Evolutionary conservation across 192 early-diverging fungal species (phyloP), one percentile per base, ranked within the genome.

Genomic region (Paraglomus brasilianum): DNA sequence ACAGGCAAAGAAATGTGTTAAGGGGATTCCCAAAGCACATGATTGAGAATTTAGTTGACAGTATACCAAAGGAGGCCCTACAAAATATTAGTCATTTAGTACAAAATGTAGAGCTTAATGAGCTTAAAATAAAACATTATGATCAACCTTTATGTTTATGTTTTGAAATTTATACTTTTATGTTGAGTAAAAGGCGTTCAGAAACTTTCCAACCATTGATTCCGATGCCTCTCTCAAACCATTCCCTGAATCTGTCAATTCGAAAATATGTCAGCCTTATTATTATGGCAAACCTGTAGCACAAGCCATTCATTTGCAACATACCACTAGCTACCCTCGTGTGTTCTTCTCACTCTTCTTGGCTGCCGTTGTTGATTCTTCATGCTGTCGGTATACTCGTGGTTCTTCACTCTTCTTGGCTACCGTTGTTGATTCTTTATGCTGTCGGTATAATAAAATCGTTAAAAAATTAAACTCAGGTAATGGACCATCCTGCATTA

Each of bases 361-460:
- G 36, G 39, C 58, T 60, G 40, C 58, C 58, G 40, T 60, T 60
- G 58, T 60, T 60, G 15, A 60, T 60, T 60, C 58, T 60, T 60
- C 39, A 60, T 60, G 58, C 58, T 60, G 58, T 60, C 58, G 40
- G 58, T 60, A 60, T 60, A 60, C n/a, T 63, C 22, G 40, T 47
- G 11, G 43, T 46, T 63, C 60, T 63, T 47, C 60, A 63, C 40
- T 44, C 40, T 60, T 60, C 58, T 60, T 60, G 36, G 39, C 58
- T 60, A 13, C 58, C 58, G 40, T 60, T 60, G 58, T 60, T 60
- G 15, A 60, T 60, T 60, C 58, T 60, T 60, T 43, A 60, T 60
- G 58, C 58, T 60, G 58, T 60, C 58, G 40, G 58, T 60, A 60
- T 60, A 60, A 60, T 60, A 43, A 60, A 60, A 60, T 60, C 58